Conservation (phyloP, 169 alveolate genomes). For the Plasmodium ovale region DNA sequence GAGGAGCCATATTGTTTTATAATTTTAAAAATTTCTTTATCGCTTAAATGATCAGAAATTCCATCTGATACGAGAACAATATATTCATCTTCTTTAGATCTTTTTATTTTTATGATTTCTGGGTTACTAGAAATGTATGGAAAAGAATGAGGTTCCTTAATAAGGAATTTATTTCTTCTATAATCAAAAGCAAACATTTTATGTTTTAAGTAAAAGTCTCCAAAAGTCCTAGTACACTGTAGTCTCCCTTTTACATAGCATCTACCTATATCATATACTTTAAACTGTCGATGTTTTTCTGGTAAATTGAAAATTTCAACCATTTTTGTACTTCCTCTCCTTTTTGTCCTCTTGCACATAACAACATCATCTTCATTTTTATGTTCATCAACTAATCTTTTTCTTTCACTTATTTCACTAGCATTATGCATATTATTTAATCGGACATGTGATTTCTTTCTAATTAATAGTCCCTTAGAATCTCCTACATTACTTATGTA, state of each 20-base stretch:
- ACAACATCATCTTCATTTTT: conserved; percentile 82
- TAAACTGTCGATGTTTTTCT: not conserved
- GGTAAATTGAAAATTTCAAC: no score
- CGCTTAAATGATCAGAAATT: conserved; percentile 78
- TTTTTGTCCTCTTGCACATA: conserved; percentile 22
- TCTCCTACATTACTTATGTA: conserved; percentile 68
- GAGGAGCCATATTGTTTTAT: conserved; percentile 7
- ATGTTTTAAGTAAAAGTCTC: conserved; percentile 81
- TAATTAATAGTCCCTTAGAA: conserved; percentile 33
- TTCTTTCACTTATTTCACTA: conserved; percentile 74
- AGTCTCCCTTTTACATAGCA: conserved; percentile 83
- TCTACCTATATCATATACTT: not conserved
- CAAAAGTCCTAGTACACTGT: conserved; percentile 85
- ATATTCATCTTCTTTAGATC: conserved; percentile 73
- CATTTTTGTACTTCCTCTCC: not conserved
- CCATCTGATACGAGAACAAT: conserved; percentile 82
- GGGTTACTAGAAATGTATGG: conserved; percentile 81
- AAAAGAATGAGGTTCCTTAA: conserved; percentile 71
- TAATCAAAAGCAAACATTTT: conserved; percentile 63
- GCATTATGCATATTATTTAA: conserved; percentile 80
- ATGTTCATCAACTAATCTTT: conserved; percentile 77
- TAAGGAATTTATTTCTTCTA: conserved; percentile 5
- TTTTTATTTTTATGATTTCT: conserved; percentile 41
- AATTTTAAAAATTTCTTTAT: conserved; percentile 55
- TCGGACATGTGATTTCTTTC: not conserved